A percentile compares a stretch with the other conserved stretches of the same genome.
Conservation (phyloP, 208 protist genomes). For the Leishmania tropica region DNA sequence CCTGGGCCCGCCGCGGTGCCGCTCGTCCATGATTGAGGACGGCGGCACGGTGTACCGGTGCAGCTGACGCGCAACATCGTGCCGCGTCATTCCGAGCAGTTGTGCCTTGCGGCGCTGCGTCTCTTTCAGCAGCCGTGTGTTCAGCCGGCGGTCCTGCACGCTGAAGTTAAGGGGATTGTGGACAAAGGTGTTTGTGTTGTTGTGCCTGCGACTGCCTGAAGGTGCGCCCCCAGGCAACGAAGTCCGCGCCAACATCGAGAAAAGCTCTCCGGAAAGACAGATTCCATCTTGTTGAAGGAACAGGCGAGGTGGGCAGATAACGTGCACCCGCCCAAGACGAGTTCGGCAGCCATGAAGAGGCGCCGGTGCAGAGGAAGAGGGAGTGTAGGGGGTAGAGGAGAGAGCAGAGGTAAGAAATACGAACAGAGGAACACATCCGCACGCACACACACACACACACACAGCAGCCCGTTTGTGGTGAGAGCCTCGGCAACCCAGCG, state of each 20-base stretch:
- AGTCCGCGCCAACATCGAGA: not conserved
- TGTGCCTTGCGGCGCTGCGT: conserved; percentile 55
- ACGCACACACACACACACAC: not conserved
- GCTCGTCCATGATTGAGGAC: conserved; percentile 44
- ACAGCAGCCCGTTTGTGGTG: not conserved
- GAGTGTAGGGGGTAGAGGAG: no score
- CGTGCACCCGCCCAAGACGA: not conserved
- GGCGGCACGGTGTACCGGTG: conserved; percentile 30
- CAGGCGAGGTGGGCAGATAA: not conserved
- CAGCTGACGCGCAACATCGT: conserved; percentile 58
- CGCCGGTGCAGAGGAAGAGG: not conserved
- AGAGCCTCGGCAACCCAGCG: not conserved
- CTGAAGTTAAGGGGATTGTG: conserved; percentile 38
- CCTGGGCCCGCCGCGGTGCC: not conserved
- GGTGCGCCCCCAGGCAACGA: not conserved
- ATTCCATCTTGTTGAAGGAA: not conserved
- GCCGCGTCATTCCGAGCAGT: conserved; percentile 49
- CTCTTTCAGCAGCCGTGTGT: conserved; percentile 55
- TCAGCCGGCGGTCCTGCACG: conserved; percentile 73
- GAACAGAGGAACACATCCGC: no score
- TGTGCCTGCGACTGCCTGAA: conserved; percentile 8
- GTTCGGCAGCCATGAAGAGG: not conserved
- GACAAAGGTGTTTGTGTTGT: not conserved
- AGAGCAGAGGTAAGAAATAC: not conserved
- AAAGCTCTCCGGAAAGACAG: no score